A percentile compares a stretch with the other conserved stretches of the same genome.
Evolutionary conservation across 208 protist genomes (phyloP).

Genomic region (Tritrichomonas foetus): DNA sequence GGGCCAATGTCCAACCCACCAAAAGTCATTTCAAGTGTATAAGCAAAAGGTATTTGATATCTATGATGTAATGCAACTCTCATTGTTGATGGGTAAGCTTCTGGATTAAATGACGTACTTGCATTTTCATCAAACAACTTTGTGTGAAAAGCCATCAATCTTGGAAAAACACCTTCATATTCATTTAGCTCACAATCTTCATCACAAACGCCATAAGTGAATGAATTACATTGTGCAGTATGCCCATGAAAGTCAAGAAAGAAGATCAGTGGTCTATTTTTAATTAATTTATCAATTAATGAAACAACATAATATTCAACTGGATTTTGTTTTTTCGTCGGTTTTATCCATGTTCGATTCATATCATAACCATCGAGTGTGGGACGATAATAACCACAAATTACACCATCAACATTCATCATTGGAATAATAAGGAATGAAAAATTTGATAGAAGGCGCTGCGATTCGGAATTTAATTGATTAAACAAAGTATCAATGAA

Average conservation of each 20-base stretch:
- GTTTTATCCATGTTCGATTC: not conserved
- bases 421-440: conserved; percentile 8
- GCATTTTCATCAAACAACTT: not conserved
- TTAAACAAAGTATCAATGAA: not conserved
- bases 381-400: not conserved
- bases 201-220: not conserved
- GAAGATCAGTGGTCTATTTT: not conserved
- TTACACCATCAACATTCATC: conserved; percentile 38
- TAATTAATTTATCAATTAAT: not conserved
- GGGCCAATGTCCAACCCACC: not conserved
- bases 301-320: not conserved
- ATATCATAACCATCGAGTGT: not conserved
- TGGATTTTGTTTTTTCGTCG: not conserved
- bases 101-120: not conserved
- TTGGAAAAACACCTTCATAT: not conserved
- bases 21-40: conserved; percentile 34
- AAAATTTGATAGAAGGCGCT: not conserved
- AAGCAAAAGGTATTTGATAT: not conserved
- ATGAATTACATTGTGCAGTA: not conserved
- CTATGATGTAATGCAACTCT: not conserved
- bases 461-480: not conserved
- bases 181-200: not conserved
- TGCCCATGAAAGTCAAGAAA: conserved; percentile 23
- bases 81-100: not conserved
- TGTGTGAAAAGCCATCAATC: not conserved